phyloP scores from a whole-genome alignment of 2,329 filamentous ascomycete genomes.

The Sarocladium brachiariae region DNA sequence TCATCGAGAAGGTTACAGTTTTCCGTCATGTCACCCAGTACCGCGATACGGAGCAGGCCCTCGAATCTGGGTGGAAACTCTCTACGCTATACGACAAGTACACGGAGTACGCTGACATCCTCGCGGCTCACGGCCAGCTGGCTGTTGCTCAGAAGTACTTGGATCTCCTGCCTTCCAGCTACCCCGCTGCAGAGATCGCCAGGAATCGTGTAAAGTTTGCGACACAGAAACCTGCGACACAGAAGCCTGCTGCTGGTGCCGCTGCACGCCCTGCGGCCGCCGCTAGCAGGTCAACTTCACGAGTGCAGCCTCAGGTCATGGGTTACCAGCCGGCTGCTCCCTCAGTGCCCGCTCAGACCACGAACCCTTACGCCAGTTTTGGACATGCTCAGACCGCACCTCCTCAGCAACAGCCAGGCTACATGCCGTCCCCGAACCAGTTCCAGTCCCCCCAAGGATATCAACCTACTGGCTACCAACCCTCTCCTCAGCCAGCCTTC shows the following conservation, averaged over 20 bases:
- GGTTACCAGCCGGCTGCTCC: conserved; percentile 38
- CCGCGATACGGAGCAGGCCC: conserved; percentile 65
- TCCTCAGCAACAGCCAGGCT: conserved; percentile 18
- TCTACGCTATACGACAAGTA: conserved; percentile 87
- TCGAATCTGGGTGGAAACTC: conserved; percentile 81
- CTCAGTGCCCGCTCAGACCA: conserved; percentile 25
- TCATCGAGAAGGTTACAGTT: conserved; percentile 97
- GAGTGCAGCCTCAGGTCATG: conserved; percentile 29
- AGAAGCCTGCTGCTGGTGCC: conserved; percentile 29
- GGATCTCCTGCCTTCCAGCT: conserved; percentile 73
- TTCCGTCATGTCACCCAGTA: conserved; percentile 95
- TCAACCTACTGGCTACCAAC: conserved; percentile 14
- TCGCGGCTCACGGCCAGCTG: conserved; percentile 83
- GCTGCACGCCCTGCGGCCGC: conserved; percentile 22
- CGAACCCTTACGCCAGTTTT: conserved; percentile 25
- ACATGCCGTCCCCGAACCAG: conserved; percentile 30
- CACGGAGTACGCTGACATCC: conserved; percentile 91
- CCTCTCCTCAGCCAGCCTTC: conserved; percentile 37
- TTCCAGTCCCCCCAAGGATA: conserved; percentile 25
- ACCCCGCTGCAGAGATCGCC: conserved; percentile 81
- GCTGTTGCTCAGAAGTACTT: conserved; percentile 86
- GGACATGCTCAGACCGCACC: conserved; percentile 22
- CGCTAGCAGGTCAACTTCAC: conserved; percentile 27
- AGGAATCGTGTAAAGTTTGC: conserved; percentile 80
- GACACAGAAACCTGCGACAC: conserved; percentile 51